Conservation (phyloP, 2,329 filamentous ascomycete species). For the Calycina herbarum region DNA sequence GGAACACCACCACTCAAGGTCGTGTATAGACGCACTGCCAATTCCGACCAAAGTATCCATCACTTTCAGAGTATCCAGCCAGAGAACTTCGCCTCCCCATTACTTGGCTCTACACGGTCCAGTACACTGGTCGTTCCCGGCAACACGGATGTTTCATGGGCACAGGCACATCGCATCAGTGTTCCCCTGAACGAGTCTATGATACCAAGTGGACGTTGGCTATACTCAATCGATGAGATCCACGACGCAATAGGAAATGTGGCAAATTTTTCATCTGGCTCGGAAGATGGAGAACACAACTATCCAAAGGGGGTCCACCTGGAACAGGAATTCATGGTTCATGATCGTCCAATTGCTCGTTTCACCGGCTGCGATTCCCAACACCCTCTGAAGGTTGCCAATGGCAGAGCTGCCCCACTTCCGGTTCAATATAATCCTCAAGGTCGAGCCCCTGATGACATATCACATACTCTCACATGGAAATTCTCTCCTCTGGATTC, state of each 20-base stretch:
- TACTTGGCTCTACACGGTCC: constrained; percentile 61
- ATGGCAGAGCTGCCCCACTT: constrained; percentile 65
- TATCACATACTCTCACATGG: constrained; percentile 74
- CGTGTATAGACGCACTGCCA: constrained; percentile 85
- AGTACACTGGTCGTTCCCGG: constrained; percentile 57
- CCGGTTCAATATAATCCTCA: constrained; percentile 70
- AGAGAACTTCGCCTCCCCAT: constrained; percentile 77
- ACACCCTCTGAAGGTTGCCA: constrained; percentile 79
- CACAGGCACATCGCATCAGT: constrained; percentile 68
- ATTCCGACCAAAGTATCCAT: constrained; percentile 78
- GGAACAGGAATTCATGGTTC: constrained; percentile 77
- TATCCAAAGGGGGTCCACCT: constrained; percentile 62
- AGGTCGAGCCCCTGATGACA: constrained; percentile 58
- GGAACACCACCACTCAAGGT: constrained; percentile 91
- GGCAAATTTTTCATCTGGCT: constrained; percentile 67
- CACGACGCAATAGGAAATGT: constrained; percentile 87
- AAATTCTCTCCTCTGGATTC: constrained; percentile 75
- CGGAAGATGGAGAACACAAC: constrained; percentile 66
- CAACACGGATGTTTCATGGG: constrained; percentile 77
- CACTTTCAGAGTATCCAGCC: constrained; percentile 94
- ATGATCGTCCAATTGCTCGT: constrained; percentile 76
- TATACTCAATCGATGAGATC: constrained; percentile 89
- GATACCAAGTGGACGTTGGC: constrained; percentile 75
- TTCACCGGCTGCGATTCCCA: constrained; percentile 77
- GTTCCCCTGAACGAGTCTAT: constrained; percentile 92